These are phyloP conservation scores for Gremmenia infestans DNA, from an alignment of 2,329 filamentous ascomycete genomes.

Conservation along the genomic window DNA sequence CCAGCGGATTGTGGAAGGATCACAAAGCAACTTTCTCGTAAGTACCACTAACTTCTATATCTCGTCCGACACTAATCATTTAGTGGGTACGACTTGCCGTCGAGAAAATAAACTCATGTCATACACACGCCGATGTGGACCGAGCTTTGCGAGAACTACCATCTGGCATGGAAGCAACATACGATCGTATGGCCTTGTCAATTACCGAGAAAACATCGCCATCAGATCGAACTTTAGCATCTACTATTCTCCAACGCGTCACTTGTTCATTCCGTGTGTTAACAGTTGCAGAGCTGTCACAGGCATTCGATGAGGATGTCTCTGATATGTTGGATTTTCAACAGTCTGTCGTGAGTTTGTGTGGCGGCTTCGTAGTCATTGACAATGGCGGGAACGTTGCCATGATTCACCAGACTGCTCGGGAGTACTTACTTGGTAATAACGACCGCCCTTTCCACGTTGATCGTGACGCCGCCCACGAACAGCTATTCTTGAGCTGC, in stretches of 20 bases:
- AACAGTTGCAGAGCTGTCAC: constrained; percentile 23
- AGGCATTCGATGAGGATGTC: constrained; percentile 19
- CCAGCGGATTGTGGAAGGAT: neutral
- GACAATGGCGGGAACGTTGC: neutral
- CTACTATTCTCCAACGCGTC: constrained; percentile 26
- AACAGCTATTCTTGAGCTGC: constrained; percentile 4
- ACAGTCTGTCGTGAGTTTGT: neutral
- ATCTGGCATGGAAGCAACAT: constrained; percentile 27
- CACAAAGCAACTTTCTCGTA: neutral
- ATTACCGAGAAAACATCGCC: constrained; percentile 7
- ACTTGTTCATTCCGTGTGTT: constrained; percentile 23
- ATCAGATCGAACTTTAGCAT: constrained; percentile 13
- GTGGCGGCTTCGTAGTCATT: neutral
- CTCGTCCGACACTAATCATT: neutral
- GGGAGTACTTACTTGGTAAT: neutral
- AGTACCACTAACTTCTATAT: neutral
- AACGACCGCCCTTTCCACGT: neutral
- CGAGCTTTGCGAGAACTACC: constrained; percentile 23
- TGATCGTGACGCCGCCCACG: constrained; percentile 11
- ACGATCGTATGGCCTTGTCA: constrained; percentile 24
- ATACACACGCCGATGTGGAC: neutral
- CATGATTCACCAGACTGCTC: neutral
- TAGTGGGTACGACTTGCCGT: constrained; percentile 1
- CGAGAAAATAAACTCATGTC: constrained; percentile 1
- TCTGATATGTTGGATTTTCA: neutral